Base-by-base conservation (phyloP, 768 basidiomycete species). In the Ramaria sp. region DNA sequence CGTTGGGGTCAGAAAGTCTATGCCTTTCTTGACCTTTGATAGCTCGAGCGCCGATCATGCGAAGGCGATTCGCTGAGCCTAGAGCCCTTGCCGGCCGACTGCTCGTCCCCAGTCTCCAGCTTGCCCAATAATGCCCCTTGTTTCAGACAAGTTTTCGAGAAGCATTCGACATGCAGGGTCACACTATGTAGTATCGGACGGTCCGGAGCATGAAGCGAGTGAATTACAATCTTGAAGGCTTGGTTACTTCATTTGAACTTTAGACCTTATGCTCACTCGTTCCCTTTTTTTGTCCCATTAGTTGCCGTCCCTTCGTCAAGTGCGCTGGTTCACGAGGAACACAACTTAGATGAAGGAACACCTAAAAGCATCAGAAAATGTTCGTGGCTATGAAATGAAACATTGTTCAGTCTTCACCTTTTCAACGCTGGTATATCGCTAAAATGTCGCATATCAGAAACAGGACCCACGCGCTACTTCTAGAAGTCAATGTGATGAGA, bases 401-500 rank as follows among this genome's bases (percentile, higher is more conserved):
- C 32, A 9, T 9, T 34, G 32, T 9, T 34, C 24, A 20, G 13
- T 47, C 25, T 47, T 47, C 45, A 32, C 24, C 20, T 27, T 22
- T 25, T n/a, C 39, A n/a, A 22, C 13, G 13, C 39, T 8, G 20
- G 39, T 16, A 47, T 5, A 24, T 24, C 45, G 45, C 45, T 27
- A 47, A 47, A 32, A 18, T 43, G 16, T 47, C 45, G 45, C 45
- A 32, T 47, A 47, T 47, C 45, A 47, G 25, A 32, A 10, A 27
- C 16, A 22, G 15, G 45, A 22, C 10, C 28, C 15, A 25, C 28
- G 18, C 45, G 39, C 16, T 41, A 47, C 45, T 47, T 47, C 45
- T 47, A 18, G 20, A 27, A 47, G 45, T 22, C 45, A 47, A 47
- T 47, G 45, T 47, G 45, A 47, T 22, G 13, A 47, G 45, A 47